Conservation (phyloP, 495 filamentous ascomycete species). For the Friedmanniomyces endolithicus region DNA sequence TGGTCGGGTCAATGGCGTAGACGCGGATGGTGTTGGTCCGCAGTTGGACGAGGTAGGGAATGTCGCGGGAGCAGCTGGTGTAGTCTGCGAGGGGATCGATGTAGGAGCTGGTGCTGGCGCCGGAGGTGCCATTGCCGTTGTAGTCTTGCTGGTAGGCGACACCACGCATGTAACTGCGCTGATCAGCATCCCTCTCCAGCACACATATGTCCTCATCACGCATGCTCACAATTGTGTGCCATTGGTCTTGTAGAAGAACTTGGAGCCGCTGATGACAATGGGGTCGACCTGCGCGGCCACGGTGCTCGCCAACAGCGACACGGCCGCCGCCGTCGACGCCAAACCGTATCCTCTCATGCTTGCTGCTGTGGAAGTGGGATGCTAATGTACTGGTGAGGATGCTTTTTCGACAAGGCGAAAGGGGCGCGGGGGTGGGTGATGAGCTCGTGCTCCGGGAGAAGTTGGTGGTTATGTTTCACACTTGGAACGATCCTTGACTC, state of each 20-base stretch:
- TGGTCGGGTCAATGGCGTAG: constrained; percentile 74
- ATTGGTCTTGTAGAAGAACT: constrained; percentile 70
- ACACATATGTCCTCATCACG: constrained; percentile 1
- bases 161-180: constrained; percentile 58
- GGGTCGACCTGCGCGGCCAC: constrained; percentile 26
- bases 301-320: constrained; percentile 24
- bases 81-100: constrained; percentile 61
- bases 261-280: constrained; percentile 45
- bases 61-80: constrained; percentile 60
- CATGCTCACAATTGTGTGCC: constrained; percentile 61
- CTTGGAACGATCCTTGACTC: not conserved
- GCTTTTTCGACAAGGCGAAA: not conserved
- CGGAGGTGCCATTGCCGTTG: constrained; percentile 34
- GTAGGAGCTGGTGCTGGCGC: constrained; percentile 31
- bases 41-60: constrained; percentile 65
- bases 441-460: not conserved
- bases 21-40: constrained; percentile 84
- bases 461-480: not conserved
- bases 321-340: constrained; percentile 24
- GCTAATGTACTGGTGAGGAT: not conserved
- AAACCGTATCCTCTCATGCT: constrained; percentile 18
- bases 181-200: not conserved
- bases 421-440: not conserved
- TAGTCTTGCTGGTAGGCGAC: constrained; percentile 72
- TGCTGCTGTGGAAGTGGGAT: constrained; percentile 1